Evolutionary conservation across 2,329 filamentous ascomycete species (phyloP).

Genomic region (Colletotrichum camelliae): DNA sequence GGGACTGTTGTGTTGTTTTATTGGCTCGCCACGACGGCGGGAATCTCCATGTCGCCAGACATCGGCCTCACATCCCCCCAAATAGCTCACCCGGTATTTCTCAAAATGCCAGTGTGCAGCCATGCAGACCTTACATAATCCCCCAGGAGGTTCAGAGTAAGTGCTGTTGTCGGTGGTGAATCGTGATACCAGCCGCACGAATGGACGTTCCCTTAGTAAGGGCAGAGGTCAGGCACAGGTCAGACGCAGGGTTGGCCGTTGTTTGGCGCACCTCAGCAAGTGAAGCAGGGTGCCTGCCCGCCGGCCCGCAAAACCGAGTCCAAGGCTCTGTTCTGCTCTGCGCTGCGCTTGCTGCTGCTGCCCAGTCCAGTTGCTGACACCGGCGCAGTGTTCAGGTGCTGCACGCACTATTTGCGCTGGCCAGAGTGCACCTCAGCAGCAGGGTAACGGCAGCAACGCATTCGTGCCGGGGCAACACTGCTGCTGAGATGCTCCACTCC

Average conservation of each 20-base stretch:
- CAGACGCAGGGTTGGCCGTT: background rate
- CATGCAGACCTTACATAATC: background rate
- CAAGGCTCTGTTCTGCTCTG: background rate
- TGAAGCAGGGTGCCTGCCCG: background rate
- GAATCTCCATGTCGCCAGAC: background rate
- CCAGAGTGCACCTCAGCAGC: background rate
- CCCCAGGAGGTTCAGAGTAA: background rate
- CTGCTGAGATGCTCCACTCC: background rate
- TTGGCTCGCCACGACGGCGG: slow-evolving; percentile 6
- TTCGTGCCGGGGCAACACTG: too few species aligned
- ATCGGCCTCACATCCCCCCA: background rate
- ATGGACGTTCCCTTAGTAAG: background rate
- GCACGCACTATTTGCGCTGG: background rate
- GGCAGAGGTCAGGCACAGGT: background rate
- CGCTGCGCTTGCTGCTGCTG: background rate
- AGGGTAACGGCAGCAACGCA: too few species aligned
- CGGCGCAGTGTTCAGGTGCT: background rate
- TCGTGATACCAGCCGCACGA: background rate
- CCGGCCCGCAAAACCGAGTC: background rate
- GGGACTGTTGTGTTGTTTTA: background rate
- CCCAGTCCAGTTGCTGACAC: background rate
- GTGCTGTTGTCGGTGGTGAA: background rate
- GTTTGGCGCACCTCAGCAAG: background rate
- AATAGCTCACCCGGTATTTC: background rate
- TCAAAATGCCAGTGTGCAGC: background rate